These are phyloP conservation scores for Mucor circinelloides DNA, from an alignment of 371 early-diverging fungal species.

Conservation along the genomic window DNA sequence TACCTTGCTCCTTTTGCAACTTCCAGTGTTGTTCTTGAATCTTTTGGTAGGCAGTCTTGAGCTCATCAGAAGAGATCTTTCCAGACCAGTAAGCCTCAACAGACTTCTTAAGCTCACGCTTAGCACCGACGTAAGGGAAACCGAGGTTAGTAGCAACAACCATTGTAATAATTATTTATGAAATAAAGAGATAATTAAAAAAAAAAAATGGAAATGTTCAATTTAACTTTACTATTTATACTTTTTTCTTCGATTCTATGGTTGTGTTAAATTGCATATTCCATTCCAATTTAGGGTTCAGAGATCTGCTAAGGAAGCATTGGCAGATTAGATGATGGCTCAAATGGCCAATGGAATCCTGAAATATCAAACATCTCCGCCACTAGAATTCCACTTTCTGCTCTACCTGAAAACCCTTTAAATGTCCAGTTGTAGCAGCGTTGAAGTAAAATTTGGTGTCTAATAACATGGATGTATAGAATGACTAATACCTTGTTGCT, in stretches of 20 bases:
- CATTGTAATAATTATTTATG: constrained; percentile 40
- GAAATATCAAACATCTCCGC: constrained; percentile 4
- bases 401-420: background rate
- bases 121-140: constrained; percentile 81
- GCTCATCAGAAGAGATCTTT: constrained; percentile 77
- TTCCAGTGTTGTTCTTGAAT: constrained; percentile 91
- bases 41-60: constrained; percentile 72
- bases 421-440: background rate
- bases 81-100: constrained; percentile 93
- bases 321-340: constrained; percentile 15
- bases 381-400: background rate
- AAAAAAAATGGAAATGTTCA: background rate
- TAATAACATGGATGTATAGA: background rate
- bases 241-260: background rate
- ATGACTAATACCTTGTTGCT: too few species aligned
- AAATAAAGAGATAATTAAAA: constrained; percentile 1
- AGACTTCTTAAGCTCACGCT: constrained; percentile 88
- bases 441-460: background rate
- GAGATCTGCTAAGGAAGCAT: constrained; percentile 12
- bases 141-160: constrained; percentile 77
- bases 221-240: background rate
- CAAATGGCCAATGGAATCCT: constrained; percentile 7
- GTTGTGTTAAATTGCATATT: background rate
- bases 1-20: constrained; percentile 77
- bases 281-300: background rate